Evolutionary conservation across 179 eudicot genomes (phyloP).

Genomic region (Carnegiea gigantea): DNA sequence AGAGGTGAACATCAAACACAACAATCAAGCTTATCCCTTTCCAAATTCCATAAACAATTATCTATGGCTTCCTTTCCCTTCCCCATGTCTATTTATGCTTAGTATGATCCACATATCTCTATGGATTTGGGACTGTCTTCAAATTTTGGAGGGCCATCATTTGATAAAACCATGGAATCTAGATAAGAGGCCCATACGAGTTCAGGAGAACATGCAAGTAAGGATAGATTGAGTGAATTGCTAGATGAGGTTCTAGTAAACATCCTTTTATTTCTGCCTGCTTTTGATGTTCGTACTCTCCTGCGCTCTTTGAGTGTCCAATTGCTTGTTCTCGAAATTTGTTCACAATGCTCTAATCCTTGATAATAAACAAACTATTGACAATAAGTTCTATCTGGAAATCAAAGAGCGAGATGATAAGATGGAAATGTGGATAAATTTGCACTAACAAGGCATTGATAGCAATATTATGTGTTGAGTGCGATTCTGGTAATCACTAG

Average conservation of each 20-base stretch:
- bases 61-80: no score
- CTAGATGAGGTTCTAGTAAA: conserved; percentile 20
- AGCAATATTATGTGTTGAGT: background rate
- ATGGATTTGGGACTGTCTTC: no score
- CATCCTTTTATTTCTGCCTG: conserved; percentile 21
- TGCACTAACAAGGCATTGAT: background rate
- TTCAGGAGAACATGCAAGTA: background rate
- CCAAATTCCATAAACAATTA: no score
- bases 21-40: no score
- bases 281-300: conserved; percentile 24
- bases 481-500: accelerated
- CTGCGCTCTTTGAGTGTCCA: background rate
- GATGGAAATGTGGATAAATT: conserved; percentile 10
- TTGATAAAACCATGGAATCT: background rate
- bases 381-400: conserved; percentile 1
- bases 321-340: background rate
- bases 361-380: conserved; percentile 8
- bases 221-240: conserved; percentile 26
- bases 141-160: background rate
- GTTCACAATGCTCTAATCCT: conserved; percentile 15
- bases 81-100: no score
- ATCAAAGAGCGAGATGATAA: background rate
- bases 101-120: no score
- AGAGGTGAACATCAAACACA: no score
- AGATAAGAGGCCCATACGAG: background rate